phyloP scores from a whole-genome alignment of 768 basidiomycete species.

The Fomitopsis serialis region DNA sequence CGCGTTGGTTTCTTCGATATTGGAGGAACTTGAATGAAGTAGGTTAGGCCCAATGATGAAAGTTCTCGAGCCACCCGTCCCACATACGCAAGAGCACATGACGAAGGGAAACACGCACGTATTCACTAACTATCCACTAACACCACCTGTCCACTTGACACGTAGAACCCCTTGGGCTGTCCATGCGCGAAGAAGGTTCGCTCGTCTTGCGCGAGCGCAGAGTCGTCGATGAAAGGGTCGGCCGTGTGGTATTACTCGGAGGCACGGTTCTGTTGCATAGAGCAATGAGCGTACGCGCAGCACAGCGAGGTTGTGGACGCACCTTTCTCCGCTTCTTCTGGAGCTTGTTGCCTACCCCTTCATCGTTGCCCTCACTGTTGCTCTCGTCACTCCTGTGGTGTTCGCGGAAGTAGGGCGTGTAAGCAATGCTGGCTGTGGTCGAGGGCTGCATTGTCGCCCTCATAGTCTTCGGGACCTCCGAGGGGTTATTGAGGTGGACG shows the following conservation, averaged over 20 bases:
- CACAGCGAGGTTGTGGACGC: neutral
- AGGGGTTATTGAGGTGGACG: conserved; percentile 64
- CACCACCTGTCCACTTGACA: conserved; percentile 83
- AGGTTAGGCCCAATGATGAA: too few species aligned
- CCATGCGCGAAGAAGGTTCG: conserved; percentile 89
- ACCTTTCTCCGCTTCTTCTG: conserved; percentile 30
- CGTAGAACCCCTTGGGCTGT: conserved; percentile 90
- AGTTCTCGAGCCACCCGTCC: too few species aligned
- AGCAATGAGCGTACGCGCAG: conserved; percentile 4
- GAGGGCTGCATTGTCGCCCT: conserved; percentile 55
- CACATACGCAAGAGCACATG: too few species aligned
- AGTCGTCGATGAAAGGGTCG: conserved; percentile 98
- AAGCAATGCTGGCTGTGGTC: conserved; percentile 60
- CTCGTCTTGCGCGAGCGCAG: conserved; percentile 85
- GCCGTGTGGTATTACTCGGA: conserved; percentile 84
- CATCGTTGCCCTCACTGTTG: conserved; percentile 39
- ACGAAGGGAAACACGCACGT: too few species aligned
- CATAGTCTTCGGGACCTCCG: conserved; percentile 71
- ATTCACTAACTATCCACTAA: too few species aligned
- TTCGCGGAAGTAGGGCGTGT: conserved; percentile 42
- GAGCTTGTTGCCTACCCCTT: conserved; percentile 27
- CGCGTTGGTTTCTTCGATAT: conserved; percentile 61
- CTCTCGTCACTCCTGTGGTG: conserved; percentile 53
- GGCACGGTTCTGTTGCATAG: conserved; percentile 44
- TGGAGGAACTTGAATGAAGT: conserved; percentile 34